phyloP scores from a whole-genome alignment of 2,329 filamentous ascomycete species.

The Colletotrichum limetticola region DNA sequence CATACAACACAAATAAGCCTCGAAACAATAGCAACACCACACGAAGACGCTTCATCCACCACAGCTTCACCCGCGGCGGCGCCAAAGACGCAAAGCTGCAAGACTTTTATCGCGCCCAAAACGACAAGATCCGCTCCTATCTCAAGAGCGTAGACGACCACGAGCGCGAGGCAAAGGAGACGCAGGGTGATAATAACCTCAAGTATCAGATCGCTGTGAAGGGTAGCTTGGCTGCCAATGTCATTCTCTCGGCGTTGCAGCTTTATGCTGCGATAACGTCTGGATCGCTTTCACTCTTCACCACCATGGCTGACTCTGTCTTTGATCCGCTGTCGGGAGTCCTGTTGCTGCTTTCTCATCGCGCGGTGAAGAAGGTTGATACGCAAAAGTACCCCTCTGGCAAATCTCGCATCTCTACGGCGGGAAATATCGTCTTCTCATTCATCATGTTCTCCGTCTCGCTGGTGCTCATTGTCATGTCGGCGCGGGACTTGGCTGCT shows the following conservation, averaged over 20 bases:
- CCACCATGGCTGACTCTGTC: slow-evolving; percentile 94
- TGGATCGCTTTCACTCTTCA: slow-evolving; percentile 93
- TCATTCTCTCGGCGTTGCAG: slow-evolving; percentile 82
- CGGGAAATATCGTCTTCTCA: slow-evolving; percentile 95
- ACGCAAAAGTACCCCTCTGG: slow-evolving; percentile 88
- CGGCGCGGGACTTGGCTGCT: slow-evolving; percentile 73
- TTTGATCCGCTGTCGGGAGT: slow-evolving; percentile 94
- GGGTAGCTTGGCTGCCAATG: slow-evolving; percentile 81
- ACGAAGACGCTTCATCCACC: slow-evolving; percentile 68
- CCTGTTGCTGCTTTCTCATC: slow-evolving; percentile 86
- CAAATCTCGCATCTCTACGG: slow-evolving; percentile 93
- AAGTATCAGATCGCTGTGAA: slow-evolving; percentile 75
- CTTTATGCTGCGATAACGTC: slow-evolving; percentile 89
- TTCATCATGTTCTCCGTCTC: slow-evolving; percentile 96
- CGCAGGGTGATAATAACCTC: slow-evolving; percentile 83
- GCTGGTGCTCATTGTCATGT: slow-evolving; percentile 91
- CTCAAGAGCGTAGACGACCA: slow-evolving; percentile 95
- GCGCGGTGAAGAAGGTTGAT: slow-evolving; percentile 89
- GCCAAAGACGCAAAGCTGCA: slow-evolving; percentile 68
- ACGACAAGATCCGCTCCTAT: slow-evolving; percentile 91
- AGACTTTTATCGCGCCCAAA: slow-evolving; percentile 90
- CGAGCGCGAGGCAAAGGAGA: slow-evolving; percentile 80
- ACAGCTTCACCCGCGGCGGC: slow-evolving; percentile 36
- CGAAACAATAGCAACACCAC: slow-evolving; percentile 42
- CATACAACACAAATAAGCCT: slow-evolving; percentile 77